phyloP scores from a whole-genome alignment of 2,329 filamentous ascomycete species.

The Apiospora pterosperma region DNA sequence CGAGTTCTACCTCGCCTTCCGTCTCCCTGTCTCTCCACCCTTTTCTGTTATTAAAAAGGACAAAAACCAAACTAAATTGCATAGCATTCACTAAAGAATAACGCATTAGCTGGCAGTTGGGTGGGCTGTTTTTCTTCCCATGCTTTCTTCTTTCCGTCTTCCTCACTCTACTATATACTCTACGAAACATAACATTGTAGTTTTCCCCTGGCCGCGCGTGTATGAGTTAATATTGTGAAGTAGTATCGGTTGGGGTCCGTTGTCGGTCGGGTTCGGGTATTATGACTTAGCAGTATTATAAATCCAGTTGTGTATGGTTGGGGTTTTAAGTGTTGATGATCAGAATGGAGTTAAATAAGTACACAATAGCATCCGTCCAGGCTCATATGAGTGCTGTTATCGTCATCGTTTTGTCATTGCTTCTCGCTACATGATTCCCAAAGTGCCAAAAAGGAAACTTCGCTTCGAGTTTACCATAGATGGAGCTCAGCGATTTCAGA shows the following conservation, averaged over 20 bases:
- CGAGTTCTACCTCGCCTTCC: neutral
- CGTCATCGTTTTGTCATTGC: neutral
- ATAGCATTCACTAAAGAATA: conserved; percentile 2
- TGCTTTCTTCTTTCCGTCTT: neutral
- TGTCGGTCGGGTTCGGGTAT: neutral
- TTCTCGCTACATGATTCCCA: neutral
- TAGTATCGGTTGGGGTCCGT: neutral
- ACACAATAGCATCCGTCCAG: neutral
- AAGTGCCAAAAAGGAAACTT: neutral
- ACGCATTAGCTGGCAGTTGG: conserved; percentile 4
- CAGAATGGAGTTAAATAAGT: neutral
- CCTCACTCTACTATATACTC: neutral
- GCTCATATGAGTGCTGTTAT: neutral
- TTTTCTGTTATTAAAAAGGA: neutral
- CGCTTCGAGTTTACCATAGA: neutral
- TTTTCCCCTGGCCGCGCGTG: neutral
- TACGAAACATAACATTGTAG: neutral
- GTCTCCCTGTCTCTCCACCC: neutral
- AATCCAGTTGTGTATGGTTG: neutral
- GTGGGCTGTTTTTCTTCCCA: neutral
- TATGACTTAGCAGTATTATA: neutral
- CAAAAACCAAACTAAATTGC: no score
- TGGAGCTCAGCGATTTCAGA: no score
- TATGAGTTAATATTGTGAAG: neutral
- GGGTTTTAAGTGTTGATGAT: neutral